Percentiles rank a stretch among this genome's conserved stretches.
These are phyloP conservation scores for Dichotomocladium elegans DNA, from an alignment of 371 early-diverging fungal genomes.

Conservation along the genomic window DNA sequence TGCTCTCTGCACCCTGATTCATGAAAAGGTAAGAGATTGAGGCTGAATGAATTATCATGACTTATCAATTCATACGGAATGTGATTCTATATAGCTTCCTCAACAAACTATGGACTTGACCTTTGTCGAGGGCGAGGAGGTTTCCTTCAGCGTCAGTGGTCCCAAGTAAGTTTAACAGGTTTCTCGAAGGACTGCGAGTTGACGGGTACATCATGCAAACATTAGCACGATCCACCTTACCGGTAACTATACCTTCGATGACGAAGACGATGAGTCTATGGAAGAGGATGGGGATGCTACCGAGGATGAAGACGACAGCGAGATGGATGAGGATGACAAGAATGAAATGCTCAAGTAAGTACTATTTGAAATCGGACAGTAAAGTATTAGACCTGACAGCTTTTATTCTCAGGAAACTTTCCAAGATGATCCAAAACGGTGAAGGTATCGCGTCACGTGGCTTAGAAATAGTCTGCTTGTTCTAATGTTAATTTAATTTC, in stretches of 20 bases:
- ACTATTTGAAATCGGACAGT: too few species aligned
- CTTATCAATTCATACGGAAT: too few species aligned
- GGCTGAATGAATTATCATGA: too few species aligned
- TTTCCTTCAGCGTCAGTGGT: slow-evolving; percentile 68
- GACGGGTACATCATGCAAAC: too few species aligned
- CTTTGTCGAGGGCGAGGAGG: slow-evolving; percentile 75
- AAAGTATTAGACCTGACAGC: background rate
- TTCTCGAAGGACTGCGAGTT: too few species aligned
- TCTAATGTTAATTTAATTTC: background rate
- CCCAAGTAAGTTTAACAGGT: slow-evolving; percentile 36
- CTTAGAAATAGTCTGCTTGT: background rate
- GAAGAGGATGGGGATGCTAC: background rate
- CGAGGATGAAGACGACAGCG: too few species aligned
- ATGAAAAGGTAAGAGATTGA: slow-evolving; percentile 17
- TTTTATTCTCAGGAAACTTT: background rate
- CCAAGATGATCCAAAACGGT: background rate
- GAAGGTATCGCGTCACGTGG: background rate
- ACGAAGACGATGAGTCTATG: slow-evolving; percentile 6
- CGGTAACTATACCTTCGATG: slow-evolving; percentile 20
- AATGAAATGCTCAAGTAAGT: too few species aligned
- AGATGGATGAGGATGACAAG: too few species aligned
- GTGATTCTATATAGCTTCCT: slow-evolving; percentile 13
- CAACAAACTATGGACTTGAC: slow-evolving; percentile 71
- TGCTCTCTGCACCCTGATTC: slow-evolving; percentile 58
- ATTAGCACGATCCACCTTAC: slow-evolving; percentile 20